These are phyloP conservation scores for Diplodia seriata DNA, from an alignment of 2,329 filamentous ascomycete genomes.

Conservation along the genomic window DNA sequence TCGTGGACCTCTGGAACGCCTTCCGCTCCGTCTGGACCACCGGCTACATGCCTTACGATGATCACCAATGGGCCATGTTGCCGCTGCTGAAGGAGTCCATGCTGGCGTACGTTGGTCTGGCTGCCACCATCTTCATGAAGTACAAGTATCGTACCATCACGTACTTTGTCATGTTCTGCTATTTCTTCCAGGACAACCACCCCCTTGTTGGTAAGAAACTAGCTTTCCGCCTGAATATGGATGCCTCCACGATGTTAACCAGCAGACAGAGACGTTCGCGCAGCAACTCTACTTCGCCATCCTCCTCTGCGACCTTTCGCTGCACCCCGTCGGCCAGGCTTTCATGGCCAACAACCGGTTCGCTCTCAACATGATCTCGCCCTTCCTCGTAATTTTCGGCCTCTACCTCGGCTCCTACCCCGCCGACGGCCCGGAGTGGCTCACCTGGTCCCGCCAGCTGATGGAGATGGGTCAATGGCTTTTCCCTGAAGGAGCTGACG, in stretches of 20 bases:
- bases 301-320: conserved; percentile 59
- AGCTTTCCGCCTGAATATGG: not conserved
- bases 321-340: conserved; percentile 55
- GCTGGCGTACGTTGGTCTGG: conserved; percentile 58
- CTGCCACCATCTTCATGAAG: conserved; percentile 57
- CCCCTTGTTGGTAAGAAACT: conserved; percentile 53
- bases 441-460: conserved; percentile 57
- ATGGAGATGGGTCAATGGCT: conserved; percentile 52
- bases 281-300: conserved; percentile 61
- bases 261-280: conserved; percentile 59
- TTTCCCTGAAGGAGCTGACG: conserved; percentile 55
- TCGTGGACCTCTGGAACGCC: conserved; percentile 53
- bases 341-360: conserved; percentile 54
- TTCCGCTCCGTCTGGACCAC: conserved; percentile 60
- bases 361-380: conserved; percentile 48
- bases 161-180: conserved; percentile 55
- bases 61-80: conserved; percentile 63
- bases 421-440: conserved; percentile 52
- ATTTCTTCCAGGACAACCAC: conserved; percentile 58
- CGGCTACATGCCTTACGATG: conserved; percentile 60
- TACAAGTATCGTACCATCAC: conserved; percentile 57
- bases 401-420: conserved; percentile 59
- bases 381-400: conserved; percentile 51
- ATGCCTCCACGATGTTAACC: not conserved
- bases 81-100: conserved; percentile 59